Base-by-base conservation (phyloP, 192 early-diverging fungal species). In the Gigaspora rosea region DNA sequence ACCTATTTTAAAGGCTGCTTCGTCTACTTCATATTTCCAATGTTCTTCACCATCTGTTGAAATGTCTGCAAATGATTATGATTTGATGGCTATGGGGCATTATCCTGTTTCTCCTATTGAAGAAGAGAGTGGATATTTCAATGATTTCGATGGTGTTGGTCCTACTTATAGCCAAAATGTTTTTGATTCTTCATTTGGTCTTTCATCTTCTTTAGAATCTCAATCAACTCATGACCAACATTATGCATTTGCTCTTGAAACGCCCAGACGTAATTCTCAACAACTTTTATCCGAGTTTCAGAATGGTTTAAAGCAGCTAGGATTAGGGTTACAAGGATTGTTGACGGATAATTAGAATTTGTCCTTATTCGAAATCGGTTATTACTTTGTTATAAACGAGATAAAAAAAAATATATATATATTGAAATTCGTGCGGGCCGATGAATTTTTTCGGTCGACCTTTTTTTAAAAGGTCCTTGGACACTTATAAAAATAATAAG, bases 11-110 rank as follows among this genome's bases (percentile, higher is more conserved):
- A 74, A 33, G 13, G 12, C 61, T 2, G 49, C 46, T 5, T 5
- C 61, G 15, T 9, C 41, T 16, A 12, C 35, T 20, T 22, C 41
- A 13, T 56, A 13, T 18, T 36, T 51, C 32, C 33, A 32, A 5
- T 27, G 61, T 58, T 64, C 73, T 41, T 41, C 72, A 22, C 52
- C 59, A 13, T 32, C 58, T 49, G 18, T 6, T 22, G 72, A 73
- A 73, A 73, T 73, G 36, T 73, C 61, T 16, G 47, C 73, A 1
- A 75, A 59, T 18, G 73, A 75, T 52, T 75, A 75, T 65, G 73
- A 75, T 64, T 52, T 75, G 16, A 75, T 75, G 59, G 59, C 73
- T 1, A 75, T 75, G 73, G 73, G 73, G 48, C 73, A 75, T 64
- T 75, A 47, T 35, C 15, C 64, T n/a, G 20, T 54, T 58, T 62